Evolutionary conservation across 2,329 filamentous ascomycete genomes (phyloP).

Genomic region (Amauroascus niger): DNA sequence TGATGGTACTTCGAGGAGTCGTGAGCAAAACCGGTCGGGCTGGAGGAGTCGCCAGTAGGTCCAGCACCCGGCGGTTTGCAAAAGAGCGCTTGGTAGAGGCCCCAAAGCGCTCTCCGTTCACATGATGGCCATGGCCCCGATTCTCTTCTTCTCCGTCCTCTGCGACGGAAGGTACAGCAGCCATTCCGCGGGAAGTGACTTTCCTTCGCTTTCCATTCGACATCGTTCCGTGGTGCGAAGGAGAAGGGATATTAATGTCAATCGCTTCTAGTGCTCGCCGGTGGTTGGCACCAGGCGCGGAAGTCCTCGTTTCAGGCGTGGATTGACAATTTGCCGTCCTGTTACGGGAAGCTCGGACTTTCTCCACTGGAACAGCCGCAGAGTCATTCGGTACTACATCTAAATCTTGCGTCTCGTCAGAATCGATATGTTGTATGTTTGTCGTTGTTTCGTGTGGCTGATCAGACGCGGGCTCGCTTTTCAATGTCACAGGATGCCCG

Average conservation of each 20-base stretch:
- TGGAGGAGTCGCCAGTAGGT: slow-evolving; percentile 21
- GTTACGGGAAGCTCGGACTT: not conserved
- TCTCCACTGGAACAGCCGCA: not conserved
- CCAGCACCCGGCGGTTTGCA: not conserved
- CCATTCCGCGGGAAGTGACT: slow-evolving; percentile 22
- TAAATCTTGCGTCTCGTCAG: slow-evolving; percentile 53
- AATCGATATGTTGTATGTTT: slow-evolving; percentile 16
- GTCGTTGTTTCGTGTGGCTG: slow-evolving; percentile 21
- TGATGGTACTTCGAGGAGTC: slow-evolving; percentile 7
- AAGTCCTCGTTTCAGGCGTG: not conserved
- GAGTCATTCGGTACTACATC: slow-evolving; percentile 31
- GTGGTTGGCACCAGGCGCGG: not conserved
- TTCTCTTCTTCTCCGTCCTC: slow-evolving; percentile 41
- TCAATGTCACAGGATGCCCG: slow-evolving; percentile 23
- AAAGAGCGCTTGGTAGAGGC: not conserved
- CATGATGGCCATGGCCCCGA: not conserved
- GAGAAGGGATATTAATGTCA: slow-evolving; percentile 23
- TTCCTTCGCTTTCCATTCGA: slow-evolving; percentile 31
- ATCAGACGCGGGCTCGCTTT: slow-evolving; percentile 30
- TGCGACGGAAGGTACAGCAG: slow-evolving; percentile 38
- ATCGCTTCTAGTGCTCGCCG: slow-evolving; percentile 23
- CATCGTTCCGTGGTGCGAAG: slow-evolving; percentile 12
- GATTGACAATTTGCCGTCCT: not conserved
- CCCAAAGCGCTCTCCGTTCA: not conserved
- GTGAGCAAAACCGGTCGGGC: slow-evolving; percentile 11